Conservation (phyloP, 73 alveolate genomes). For the Blepharisma stoltei region DNA sequence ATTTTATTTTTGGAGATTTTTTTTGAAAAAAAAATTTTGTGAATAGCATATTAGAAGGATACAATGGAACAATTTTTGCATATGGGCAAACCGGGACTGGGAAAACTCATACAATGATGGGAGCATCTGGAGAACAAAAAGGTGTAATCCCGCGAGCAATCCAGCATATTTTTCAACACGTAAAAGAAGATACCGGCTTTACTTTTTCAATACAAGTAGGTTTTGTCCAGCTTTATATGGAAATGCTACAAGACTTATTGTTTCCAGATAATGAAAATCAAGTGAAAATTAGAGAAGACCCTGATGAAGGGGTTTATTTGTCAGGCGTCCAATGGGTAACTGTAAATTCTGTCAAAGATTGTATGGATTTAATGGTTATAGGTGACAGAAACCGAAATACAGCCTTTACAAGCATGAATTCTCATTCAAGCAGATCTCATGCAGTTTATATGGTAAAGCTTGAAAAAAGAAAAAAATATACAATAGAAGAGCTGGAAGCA, state of each 20-base stretch:
- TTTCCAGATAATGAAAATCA: conserved; percentile 78
- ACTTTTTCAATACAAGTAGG: conserved; percentile 63
- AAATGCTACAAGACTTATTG: conserved; percentile 82
- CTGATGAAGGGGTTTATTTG: conserved; percentile 88
- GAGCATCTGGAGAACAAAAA: conserved; percentile 65
- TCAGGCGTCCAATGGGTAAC: conserved; percentile 80
- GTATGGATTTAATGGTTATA: conserved; percentile 59
- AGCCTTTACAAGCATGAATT: conserved; percentile 78
- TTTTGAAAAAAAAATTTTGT: too few relatives aligned
- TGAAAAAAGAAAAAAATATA: conserved; percentile 57
- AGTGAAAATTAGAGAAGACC: conserved; percentile 90
- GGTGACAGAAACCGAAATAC: conserved; percentile 93
- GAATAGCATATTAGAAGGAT: conserved; percentile 83
- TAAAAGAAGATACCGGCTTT: conserved; percentile 48
- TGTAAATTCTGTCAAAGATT: conserved; percentile 71
- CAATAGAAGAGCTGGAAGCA: conserved; percentile 33
- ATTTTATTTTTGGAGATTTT: conserved; percentile 1
- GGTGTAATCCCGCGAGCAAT: conserved; percentile 94
- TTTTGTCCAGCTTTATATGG: conserved; percentile 91
- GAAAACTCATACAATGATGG: conserved; percentile 94
- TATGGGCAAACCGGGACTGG: conserved; percentile 99
- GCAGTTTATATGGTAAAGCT: conserved; percentile 82
- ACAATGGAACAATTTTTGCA: conserved; percentile 95
- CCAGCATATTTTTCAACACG: conserved; percentile 79
- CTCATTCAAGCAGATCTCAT: conserved; percentile 81